A percentile compares a stretch with the other conserved stretches of the same genome.
These are phyloP conservation scores for Trypanosomatidae sp. DNA, from an alignment of 208 protist species.

Conservation along the genomic window DNA sequence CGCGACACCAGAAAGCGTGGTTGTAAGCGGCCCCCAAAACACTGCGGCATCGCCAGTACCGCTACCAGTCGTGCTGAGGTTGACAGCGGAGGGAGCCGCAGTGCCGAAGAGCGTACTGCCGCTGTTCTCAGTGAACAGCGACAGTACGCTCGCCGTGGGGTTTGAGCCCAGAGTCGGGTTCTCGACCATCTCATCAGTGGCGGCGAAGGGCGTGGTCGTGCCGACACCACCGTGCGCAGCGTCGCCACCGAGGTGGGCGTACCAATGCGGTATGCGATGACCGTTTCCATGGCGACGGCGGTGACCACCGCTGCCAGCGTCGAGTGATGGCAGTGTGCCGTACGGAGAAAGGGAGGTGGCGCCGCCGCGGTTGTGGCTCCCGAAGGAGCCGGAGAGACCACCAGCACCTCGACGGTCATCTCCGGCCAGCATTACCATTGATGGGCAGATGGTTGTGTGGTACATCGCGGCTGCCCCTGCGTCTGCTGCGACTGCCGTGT, in stretches of 20 bases:
- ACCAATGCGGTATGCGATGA: neutral
- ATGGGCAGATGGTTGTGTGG: neutral
- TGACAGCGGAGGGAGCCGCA: neutral
- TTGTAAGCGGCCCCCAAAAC: constrained; percentile 15
- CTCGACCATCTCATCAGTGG: neutral
- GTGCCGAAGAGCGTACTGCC: neutral
- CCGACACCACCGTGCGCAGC: neutral
- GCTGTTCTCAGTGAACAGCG: neutral
- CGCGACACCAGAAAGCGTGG: constrained; percentile 21
- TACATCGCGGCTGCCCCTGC: neutral
- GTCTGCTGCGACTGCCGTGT: neutral
- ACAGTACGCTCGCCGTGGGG: neutral
- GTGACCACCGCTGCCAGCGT: neutral
- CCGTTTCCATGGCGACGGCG: neutral
- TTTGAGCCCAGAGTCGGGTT: neutral
- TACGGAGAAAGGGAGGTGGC: neutral
- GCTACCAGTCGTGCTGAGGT: constrained; percentile 2
- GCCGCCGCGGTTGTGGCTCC: neutral
- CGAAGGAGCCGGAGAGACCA: neutral
- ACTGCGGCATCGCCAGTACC: neutral
- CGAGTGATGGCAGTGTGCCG: neutral
- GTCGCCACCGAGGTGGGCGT: neutral
- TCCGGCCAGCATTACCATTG: neutral
- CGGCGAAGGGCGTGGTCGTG: neutral
- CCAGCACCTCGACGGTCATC: neutral